Base-by-base conservation (phyloP, 441 rosid species). In the Hura crepitans region DNA sequence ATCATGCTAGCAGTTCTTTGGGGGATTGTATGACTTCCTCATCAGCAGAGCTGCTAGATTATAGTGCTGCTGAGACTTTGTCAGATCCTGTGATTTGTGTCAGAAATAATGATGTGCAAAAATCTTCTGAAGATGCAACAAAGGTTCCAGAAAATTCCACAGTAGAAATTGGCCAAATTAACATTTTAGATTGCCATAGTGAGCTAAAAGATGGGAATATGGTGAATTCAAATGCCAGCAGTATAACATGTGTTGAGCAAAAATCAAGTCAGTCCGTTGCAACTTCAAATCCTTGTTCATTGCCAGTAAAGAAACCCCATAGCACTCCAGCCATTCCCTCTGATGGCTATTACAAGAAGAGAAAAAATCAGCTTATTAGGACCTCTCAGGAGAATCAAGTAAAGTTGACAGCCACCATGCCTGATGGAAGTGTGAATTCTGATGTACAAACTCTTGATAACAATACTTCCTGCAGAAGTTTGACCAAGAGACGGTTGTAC, bases 221-320 rank as follows among this genome's bases (percentile, higher is more conserved):
- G 71, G 80, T 53, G 66, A 59, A 83, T 71, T 77, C 83, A 75
- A 76, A 75, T 81, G 75, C 65, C 76, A 86, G 81, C 73, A 79
- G 66, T 71, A 72, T 87, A 72, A 84, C 82, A 66, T 90, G 89
- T 75, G 82, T 94, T 73, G 90, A 94, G 79, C 81, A 82, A 71
- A 89, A 88, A 81, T 88, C 91, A 74, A 88, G 92, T 87, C 97
- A 86, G 81, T 81, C 92, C 84, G 85, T 90, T 81, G 95, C 97
- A 45, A 75, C 96, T 76, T 83, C 88, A 71, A 84, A 80, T 81
- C 71, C 65, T 25, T 57, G 28, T 65, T 71, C 65, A 25, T 66
- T 62, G 51, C 68, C 85, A 31, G 63, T 74, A 62, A 81, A 74
- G 43, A 72, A 69, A 78, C 76, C 81, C 58, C 69, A 78, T 71